Evolutionary conservation across 257 asterid species (phyloP), one percentile per base, ranked within the genome.

Genomic region (Echium plantagineum): DNA sequence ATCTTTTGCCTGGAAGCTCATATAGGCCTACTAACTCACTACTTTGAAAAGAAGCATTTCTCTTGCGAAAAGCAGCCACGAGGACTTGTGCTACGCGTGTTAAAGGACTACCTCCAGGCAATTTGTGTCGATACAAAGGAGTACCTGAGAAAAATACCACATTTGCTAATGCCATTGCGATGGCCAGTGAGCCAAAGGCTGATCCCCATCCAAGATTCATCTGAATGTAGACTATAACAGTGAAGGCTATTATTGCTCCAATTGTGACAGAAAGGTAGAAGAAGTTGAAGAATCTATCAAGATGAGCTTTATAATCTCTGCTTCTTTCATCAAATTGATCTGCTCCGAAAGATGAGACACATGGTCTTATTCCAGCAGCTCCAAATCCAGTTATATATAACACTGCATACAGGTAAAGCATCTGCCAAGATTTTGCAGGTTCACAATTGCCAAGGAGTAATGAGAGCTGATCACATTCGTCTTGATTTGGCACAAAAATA

Each of bases 261-360:
- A 88, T 66, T 1, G 98, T 91, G 55, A 91, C 98, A 0, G 98
- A 91, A 21, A 91, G 87, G 82, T 91, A 91, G 76, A 91, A 91
- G 73, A 85, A 81, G 83, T 91, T 91, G 81, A 91, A 91, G 59
- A 88, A 91, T 58, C 94, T 78, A 67, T 91, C 96, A 0, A 91
- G 82, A 67, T 88, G 98, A 2, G 82, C 71, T 64, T 77, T 84
- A 63, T 91, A 91, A 63, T 73, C 80, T 46, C 71, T 73, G 62
- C 88, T 82, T 60, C 84, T 78, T 66, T 91, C 98, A 21, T 88
- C 96, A 15, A 91, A 91, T 46, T 91, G 98, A 72, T 91, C 98
- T 1, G 98, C 98, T 0, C 98, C 98, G n/a, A 91, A 91, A 46
- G 98, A 91, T 28, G 98, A 91, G 55, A 91, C 98, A 47, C 98